Percentiles rank a stretch among this genome's conserved stretches.
Conservation (phyloP, 1,284 basidiomycete species). For the Tetrapyrgos nigripes region DNA sequence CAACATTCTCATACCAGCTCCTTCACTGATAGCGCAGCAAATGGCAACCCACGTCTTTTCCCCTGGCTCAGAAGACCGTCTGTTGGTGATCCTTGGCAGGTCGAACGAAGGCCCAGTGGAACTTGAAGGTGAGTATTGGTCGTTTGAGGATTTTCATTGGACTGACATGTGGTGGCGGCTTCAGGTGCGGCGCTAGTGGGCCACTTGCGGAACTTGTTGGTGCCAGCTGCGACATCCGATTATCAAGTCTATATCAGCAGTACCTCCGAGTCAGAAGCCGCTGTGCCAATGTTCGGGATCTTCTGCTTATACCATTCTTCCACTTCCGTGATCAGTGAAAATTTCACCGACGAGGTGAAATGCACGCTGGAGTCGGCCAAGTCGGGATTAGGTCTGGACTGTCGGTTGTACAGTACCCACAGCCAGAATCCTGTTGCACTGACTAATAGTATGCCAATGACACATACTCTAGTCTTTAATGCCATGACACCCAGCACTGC, state of each 20-base stretch:
- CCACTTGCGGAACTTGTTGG: neutral
- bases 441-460: too few species aligned
- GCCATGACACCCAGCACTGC: slow-evolving; percentile 31
- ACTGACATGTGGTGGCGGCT: neutral
- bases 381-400: neutral
- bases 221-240: neutral
- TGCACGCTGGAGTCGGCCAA: neutral
- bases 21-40: neutral
- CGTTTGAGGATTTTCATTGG: neutral
- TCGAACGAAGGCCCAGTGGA: neutral
- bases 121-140: neutral
- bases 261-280: neutral
- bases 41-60: neutral
- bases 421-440: neutral
- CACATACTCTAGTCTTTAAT: slow-evolving; percentile 24
- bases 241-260: neutral
- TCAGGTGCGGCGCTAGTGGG: neutral
- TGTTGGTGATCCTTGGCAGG: neutral
- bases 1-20: too few species aligned
- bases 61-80: neutral
- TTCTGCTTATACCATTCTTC: neutral
- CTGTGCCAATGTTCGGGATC: neutral
- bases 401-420: neutral
- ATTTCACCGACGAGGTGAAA: too few species aligned
- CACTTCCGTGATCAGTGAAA: too few species aligned